Evolutionary conservation across 2,329 filamentous ascomycete genomes (phyloP).

Genomic region (Colletotrichum lindemuthianum): DNA sequence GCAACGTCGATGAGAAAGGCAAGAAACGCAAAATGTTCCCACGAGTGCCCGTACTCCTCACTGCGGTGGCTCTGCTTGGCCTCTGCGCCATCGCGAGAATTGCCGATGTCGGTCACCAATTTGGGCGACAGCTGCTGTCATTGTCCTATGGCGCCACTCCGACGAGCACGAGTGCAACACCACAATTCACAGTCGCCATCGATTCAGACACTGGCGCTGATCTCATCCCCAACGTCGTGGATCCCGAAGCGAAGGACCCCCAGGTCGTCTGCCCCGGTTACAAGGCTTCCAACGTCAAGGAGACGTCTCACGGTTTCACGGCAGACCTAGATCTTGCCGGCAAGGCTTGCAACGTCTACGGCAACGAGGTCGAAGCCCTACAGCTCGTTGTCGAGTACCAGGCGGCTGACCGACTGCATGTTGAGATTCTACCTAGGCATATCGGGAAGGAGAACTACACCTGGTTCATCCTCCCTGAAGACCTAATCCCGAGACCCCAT

Average conservation of each 20-base stretch:
- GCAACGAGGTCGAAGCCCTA: constrained; percentile 75
- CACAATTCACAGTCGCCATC: constrained; percentile 18
- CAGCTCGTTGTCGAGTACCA: constrained; percentile 76
- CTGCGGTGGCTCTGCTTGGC: constrained; percentile 16
- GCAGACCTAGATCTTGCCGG: constrained; percentile 78
- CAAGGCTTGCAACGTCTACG: constrained; percentile 78
- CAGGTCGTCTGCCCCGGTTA: constrained; percentile 72
- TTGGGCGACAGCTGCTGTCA: constrained; percentile 1
- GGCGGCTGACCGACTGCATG: constrained; percentile 70
- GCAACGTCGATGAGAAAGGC: constrained; percentile 1
- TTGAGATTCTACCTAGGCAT: constrained; percentile 75
- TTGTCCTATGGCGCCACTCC: constrained; percentile 1
- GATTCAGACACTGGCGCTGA: constrained; percentile 21
- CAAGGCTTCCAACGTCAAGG: constrained; percentile 67
- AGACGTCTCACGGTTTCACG: constrained; percentile 65
- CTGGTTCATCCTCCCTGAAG: constrained; percentile 74
- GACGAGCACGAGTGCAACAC: neutral
- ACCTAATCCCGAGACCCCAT: constrained; percentile 67
- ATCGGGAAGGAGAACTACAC: constrained; percentile 69
- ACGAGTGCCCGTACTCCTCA: constrained; percentile 14
- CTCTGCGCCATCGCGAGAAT: constrained; percentile 24
- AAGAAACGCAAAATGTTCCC: constrained; percentile 1
- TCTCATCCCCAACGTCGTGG: constrained; percentile 29
- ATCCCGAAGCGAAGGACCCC: constrained; percentile 25
- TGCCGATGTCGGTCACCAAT: constrained; percentile 1